Evolutionary conservation across 331 rosid genomes (phyloP).

Genomic region (Acacia pycnantha): DNA sequence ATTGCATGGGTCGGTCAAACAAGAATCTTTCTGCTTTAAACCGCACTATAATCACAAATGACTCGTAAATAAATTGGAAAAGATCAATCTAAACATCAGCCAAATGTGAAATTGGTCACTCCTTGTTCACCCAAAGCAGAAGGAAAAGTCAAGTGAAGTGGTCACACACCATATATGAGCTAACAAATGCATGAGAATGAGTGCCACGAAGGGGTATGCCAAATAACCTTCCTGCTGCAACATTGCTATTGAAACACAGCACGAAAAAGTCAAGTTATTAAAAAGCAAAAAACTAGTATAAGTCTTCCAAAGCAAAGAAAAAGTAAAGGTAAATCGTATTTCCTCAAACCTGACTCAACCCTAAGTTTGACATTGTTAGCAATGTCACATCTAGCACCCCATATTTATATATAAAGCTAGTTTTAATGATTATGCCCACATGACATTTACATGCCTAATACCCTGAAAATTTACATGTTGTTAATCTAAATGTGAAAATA

Average conservation of each 20-base stretch:
- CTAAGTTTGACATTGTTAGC: not conserved
- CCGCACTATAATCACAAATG: not conserved
- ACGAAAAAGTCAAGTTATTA: constrained; percentile 27
- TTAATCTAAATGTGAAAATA: not conserved
- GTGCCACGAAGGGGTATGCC: constrained; percentile 98
- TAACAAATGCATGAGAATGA: constrained; percentile 99
- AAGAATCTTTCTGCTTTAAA: not conserved
- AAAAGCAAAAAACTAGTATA: constrained; percentile 25
- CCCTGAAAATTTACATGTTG: constrained; percentile 2
- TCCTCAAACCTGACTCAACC: not conserved
- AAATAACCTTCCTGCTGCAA: constrained; percentile 94
- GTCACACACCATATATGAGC: constrained; percentile 90
- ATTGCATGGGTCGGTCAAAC: not conserved
- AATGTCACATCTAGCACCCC: not conserved
- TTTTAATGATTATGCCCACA: not conserved
- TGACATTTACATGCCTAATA: not conserved
- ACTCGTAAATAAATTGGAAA: not conserved
- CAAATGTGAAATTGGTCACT: constrained; percentile 15
- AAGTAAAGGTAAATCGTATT: not conserved
- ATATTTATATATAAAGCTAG: not conserved
- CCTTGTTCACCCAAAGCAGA: not conserved
- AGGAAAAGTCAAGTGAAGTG: constrained; percentile 20
- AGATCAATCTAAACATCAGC: constrained; percentile 17
- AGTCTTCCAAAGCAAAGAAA: not conserved
- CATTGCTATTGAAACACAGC: constrained; percentile 69